Percentiles rank a stretch among this genome's conserved stretches.
phyloP scores from a whole-genome alignment of 495 filamentous ascomycete genomes.

The Penicillium bialowiezense region DNA sequence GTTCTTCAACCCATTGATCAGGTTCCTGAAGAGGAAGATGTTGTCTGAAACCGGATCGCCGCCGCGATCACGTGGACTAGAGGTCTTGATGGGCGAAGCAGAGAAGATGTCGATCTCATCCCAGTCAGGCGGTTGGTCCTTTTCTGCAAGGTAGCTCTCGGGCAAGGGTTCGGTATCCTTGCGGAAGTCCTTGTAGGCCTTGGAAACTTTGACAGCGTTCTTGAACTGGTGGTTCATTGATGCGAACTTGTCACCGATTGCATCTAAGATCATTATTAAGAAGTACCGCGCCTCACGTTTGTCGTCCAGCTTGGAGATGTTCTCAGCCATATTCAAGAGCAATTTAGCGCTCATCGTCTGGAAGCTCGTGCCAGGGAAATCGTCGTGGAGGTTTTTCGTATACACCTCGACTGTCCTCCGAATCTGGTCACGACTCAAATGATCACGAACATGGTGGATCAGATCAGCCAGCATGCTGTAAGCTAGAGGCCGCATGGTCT shows the following conservation, averaged over 20 bases:
- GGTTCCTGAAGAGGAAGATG: slow-evolving; percentile 95
- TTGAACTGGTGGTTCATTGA: slow-evolving; percentile 95
- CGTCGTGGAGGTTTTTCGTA: slow-evolving; percentile 92
- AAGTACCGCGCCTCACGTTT: slow-evolving; percentile 94
- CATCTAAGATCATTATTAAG: slow-evolving; percentile 94
- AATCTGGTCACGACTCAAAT: slow-evolving; percentile 81
- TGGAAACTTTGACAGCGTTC: slow-evolving; percentile 90
- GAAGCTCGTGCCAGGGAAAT: slow-evolving; percentile 96
- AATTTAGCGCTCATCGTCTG: slow-evolving; percentile 99
- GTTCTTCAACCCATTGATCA: slow-evolving; percentile 96
- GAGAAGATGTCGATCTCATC: slow-evolving; percentile 98
- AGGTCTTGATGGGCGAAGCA: slow-evolving; percentile 93
- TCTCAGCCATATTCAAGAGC: slow-evolving; percentile 94
- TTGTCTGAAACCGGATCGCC: slow-evolving; percentile 96
- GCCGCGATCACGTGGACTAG: slow-evolving; percentile 85
- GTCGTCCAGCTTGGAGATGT: slow-evolving; percentile 85
- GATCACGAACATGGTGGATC: slow-evolving; percentile 93
- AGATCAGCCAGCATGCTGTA: slow-evolving; percentile 99
- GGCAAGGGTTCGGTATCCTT: slow-evolving; percentile 58
- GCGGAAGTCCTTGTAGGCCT: slow-evolving; percentile 59
- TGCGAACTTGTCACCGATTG: slow-evolving; percentile 96
- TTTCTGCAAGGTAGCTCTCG: slow-evolving; percentile 82
- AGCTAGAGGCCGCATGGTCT: slow-evolving; percentile 90
- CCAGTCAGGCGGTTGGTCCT: slow-evolving; percentile 80
- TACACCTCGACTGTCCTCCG: slow-evolving; percentile 94